Evolutionary conservation across 768 basidiomycete genomes (phyloP).

Genomic region (Panellus pusillus): DNA sequence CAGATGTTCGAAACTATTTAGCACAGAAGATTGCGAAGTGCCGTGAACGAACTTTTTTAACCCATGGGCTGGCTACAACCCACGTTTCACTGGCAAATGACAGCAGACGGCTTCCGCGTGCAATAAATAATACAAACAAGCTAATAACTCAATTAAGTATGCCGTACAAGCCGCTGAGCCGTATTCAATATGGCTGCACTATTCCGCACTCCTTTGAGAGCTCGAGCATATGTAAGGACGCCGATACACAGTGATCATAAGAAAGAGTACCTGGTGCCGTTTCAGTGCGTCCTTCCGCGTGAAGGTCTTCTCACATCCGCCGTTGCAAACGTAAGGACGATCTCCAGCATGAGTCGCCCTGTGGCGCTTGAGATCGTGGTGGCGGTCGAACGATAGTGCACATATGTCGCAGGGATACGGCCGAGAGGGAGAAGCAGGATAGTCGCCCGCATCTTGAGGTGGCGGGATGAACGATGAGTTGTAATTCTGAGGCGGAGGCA

Average conservation of each 20-base stretch:
- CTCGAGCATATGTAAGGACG: not conserved
- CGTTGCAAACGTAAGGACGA: conserved; percentile 81
- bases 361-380: conserved; percentile 84
- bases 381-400: conserved; percentile 79
- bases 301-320: conserved; percentile 83
- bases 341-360: conserved; percentile 81
- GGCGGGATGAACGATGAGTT: conserved; percentile 8
- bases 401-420: conserved; percentile 72
- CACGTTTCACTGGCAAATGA: too few relatives aligned
- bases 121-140: not conserved
- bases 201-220: conserved; percentile 17
- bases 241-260: too few relatives aligned
- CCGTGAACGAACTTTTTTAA: too few relatives aligned
- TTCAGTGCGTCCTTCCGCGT: conserved; percentile 86
- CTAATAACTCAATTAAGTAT: not conserved
- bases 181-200: not conserved
- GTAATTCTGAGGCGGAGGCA: not conserved
- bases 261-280: conserved; percentile 65
- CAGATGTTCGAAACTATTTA: too few relatives aligned
- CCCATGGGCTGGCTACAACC: too few relatives aligned
- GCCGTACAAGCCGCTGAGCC: not conserved
- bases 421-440: conserved; percentile 57
- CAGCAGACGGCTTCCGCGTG: too few relatives aligned
- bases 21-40: too few relatives aligned
- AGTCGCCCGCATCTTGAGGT: conserved; percentile 29